Conservation (phyloP, 2,329 filamentous ascomycete genomes). For the Talaromyces sp. region DNA sequence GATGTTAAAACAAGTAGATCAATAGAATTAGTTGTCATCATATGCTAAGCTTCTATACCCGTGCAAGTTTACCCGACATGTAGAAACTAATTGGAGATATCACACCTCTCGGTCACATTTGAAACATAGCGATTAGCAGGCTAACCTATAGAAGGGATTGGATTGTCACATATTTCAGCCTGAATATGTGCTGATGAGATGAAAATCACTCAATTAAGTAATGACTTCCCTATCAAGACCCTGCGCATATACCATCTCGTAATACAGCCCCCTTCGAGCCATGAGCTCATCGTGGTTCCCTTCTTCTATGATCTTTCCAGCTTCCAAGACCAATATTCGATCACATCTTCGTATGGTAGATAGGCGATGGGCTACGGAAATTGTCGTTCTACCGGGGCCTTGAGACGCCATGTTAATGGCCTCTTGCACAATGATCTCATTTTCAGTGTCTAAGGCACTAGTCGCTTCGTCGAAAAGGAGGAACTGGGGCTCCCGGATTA, state of each 20-base stretch:
- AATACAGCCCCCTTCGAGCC: constrained; percentile 36
- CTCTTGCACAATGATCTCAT: constrained; percentile 80
- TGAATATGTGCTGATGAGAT: background rate
- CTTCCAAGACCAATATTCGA: constrained; percentile 81
- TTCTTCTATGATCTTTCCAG: constrained; percentile 74
- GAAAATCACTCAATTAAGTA: background rate
- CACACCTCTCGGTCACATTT: background rate
- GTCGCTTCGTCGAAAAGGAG: constrained; percentile 86
- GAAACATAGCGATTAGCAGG: background rate
- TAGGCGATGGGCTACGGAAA: constrained; percentile 83
- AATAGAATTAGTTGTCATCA: background rate
- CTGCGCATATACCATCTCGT: background rate
- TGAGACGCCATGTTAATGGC: constrained; percentile 42
- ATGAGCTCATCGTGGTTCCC: constrained; percentile 69
- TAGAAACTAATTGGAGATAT: background rate
- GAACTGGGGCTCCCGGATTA: constrained; percentile 71
- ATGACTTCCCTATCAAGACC: background rate
- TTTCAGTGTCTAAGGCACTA: constrained; percentile 78
- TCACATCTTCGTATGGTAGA: constrained; percentile 69
- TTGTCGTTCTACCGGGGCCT: constrained; percentile 70
- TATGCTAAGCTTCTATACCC: background rate
- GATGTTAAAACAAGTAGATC: background rate
- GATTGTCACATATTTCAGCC: background rate
- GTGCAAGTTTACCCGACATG: background rate
- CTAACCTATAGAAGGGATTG: background rate